phyloP scores from a whole-genome alignment of 2,329 filamentous ascomycete genomes.

The Beauveria pseudobassiana region DNA sequence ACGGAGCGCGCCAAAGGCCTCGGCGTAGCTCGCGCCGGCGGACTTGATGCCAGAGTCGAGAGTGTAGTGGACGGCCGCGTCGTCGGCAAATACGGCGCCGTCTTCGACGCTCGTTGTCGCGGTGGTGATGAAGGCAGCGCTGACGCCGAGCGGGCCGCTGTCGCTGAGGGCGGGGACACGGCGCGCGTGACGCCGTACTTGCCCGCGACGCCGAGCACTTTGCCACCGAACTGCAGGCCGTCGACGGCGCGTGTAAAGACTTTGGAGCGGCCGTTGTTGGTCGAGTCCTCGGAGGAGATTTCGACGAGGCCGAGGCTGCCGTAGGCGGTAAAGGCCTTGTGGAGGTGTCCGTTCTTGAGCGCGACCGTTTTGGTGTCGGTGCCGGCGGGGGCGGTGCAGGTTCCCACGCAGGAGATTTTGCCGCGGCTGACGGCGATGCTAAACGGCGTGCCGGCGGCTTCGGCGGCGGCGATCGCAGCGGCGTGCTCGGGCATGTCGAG shows the following conservation, averaged over 20 bases:
- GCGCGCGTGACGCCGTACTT: slow-evolving; percentile 52
- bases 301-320: slow-evolving; percentile 54
- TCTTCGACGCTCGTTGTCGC: slow-evolving; percentile 38
- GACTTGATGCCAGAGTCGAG: slow-evolving; percentile 32
- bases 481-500: slow-evolving; percentile 9
- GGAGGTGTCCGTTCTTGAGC: slow-evolving; percentile 53
- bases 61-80: slow-evolving; percentile 52
- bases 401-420: slow-evolving; percentile 48
- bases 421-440: slow-evolving; percentile 48
- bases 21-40: slow-evolving; percentile 47
- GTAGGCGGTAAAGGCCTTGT: slow-evolving; percentile 52
- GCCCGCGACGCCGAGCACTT: slow-evolving; percentile 46
- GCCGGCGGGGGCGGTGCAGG: slow-evolving; percentile 34
- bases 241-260: slow-evolving; percentile 52
- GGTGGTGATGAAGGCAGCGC: slow-evolving; percentile 49
- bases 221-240: slow-evolving; percentile 46
- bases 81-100: slow-evolving; percentile 44
- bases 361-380: slow-evolving; percentile 31
- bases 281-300: slow-evolving; percentile 50
- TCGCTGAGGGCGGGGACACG: slow-evolving; percentile 45
- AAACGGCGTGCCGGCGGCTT: slow-evolving; percentile 20
- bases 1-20: slow-evolving; percentile 43
- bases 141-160: slow-evolving; percentile 46
- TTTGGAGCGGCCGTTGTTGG: slow-evolving; percentile 42
- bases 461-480: slow-evolving; percentile 13